A percentile compares a stretch with the other conserved stretches of the same genome.
Conservation (phyloP, 768 basidiomycete genomes). For the Pulveroboletus sp. region DNA sequence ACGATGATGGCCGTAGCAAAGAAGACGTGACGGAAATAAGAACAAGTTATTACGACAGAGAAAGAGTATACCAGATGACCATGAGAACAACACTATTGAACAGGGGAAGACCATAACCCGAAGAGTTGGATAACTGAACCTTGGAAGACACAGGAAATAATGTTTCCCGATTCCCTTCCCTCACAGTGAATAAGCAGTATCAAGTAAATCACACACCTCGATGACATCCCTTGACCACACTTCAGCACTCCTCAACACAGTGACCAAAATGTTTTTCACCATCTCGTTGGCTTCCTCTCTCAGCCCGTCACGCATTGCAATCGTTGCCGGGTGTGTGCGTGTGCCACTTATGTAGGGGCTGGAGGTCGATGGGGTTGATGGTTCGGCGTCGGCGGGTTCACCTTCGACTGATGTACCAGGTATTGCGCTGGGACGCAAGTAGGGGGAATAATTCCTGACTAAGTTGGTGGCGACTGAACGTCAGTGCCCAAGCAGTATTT, state of each 20-base stretch:
- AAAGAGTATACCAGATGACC: conserved; percentile 42
- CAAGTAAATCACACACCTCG: conserved; percentile 19
- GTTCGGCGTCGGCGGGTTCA: conserved; percentile 3
- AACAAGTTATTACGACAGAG: not conserved
- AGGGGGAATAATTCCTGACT: conserved; percentile 90
- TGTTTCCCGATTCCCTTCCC: conserved; percentile 29
- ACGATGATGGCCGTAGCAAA: not conserved
- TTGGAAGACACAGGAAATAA: conserved; percentile 48
- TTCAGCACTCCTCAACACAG: conserved; percentile 30
- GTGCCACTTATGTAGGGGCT: conserved; percentile 43
- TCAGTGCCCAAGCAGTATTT: conserved; percentile 54
- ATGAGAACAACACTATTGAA: conserved; percentile 28
- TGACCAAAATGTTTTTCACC: conserved; percentile 51
- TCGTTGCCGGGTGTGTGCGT: conserved; percentile 61
- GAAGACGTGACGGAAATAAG: not conserved
- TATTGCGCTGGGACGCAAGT: conserved; percentile 44
- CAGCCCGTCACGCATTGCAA: conserved; percentile 62
- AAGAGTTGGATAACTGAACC: conserved; percentile 17
- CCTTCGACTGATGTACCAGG: conserved; percentile 9
- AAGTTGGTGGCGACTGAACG: conserved; percentile 77
- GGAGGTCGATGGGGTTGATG: conserved; percentile 1
- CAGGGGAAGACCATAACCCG: not conserved
- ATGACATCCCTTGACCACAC: conserved; percentile 60
- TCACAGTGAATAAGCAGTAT: conserved; percentile 2
- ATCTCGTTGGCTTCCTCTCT: conserved; percentile 66